phyloP scores from a whole-genome alignment of 306 rosid genomes.

The Morella rubra region DNA sequence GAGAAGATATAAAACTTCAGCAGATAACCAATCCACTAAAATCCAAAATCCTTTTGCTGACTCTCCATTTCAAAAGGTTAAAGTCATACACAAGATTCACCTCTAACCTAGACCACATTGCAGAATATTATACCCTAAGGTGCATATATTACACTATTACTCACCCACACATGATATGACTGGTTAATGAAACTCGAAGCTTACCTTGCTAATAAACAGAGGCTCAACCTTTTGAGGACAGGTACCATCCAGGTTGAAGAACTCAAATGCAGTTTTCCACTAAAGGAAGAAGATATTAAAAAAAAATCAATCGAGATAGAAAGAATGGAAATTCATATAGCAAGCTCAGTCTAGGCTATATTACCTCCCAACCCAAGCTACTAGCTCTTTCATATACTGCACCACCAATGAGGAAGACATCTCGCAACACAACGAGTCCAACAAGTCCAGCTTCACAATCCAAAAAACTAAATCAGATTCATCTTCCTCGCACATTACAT shows the following conservation, averaged over 20 bases:
- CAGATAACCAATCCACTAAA: background rate
- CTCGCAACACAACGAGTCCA: constrained; percentile 80
- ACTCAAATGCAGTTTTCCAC: constrained; percentile 86
- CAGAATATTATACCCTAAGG: background rate
- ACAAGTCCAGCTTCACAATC: constrained; percentile 80
- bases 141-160: background rate
- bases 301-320: constrained; percentile 8
- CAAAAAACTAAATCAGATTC: constrained; percentile 23
- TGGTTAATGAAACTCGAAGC: constrained; percentile 2
- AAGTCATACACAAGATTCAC: background rate
- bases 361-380: constrained; percentile 87
- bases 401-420: constrained; percentile 76
- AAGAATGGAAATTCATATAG: background rate
- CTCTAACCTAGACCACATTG: background rate
- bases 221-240: constrained; percentile 80
- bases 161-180: background rate
- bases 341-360: background rate
- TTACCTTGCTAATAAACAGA: constrained; percentile 89
- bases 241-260: constrained; percentile 71
- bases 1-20: background rate
- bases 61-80: background rate
- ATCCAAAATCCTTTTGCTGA: background rate
- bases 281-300: constrained; percentile 33
- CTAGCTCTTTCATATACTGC: constrained; percentile 74
- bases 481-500: constrained; percentile 17